These are phyloP conservation scores for Linnemannia zychae DNA, from an alignment of 192 early-diverging fungal genomes.

Conservation along the genomic window DNA sequence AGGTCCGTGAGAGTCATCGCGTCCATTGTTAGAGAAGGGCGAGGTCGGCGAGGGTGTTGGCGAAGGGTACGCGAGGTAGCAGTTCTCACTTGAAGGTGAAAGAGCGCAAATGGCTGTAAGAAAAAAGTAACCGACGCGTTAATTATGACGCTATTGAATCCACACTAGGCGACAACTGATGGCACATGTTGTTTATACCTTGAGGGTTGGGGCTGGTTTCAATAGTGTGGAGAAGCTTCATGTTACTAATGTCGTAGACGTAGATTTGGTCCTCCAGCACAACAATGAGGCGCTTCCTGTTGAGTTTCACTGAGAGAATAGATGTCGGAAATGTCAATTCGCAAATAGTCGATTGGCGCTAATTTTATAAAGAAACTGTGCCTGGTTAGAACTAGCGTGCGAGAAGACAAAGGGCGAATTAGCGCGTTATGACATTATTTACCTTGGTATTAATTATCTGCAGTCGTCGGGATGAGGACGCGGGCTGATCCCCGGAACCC, in stretches of 20 bases:
- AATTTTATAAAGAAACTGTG: background rate
- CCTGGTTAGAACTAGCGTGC: background rate
- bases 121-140: background rate
- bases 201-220: constrained; percentile 92
- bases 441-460: constrained; percentile 98
- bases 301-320: constrained; percentile 94
- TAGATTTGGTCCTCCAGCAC: constrained; percentile 96
- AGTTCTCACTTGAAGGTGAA: constrained; percentile 93
- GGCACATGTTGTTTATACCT: constrained; percentile 60
- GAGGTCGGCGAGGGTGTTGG: constrained; percentile 71
- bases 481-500: constrained; percentile 89
- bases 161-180: background rate
- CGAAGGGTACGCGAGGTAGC: constrained; percentile 93
- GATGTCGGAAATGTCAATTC: constrained; percentile 93
- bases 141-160: background rate
- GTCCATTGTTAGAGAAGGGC: constrained; percentile 59
- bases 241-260: constrained; percentile 97
- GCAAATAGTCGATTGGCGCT: constrained; percentile 94
- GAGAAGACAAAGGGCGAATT: background rate
- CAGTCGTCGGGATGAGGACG: constrained; percentile 86
- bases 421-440: background rate
- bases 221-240: constrained; percentile 95
- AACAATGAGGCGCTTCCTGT: constrained; percentile 91
- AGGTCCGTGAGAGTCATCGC: constrained; percentile 61
- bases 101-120: constrained; percentile 84